A percentile compares a stretch with the other conserved stretches of the same genome.
These are phyloP conservation scores for Schwanniomyces polymorphus DNA, from an alignment of 805 yeast species.

Conservation along the genomic window DNA sequence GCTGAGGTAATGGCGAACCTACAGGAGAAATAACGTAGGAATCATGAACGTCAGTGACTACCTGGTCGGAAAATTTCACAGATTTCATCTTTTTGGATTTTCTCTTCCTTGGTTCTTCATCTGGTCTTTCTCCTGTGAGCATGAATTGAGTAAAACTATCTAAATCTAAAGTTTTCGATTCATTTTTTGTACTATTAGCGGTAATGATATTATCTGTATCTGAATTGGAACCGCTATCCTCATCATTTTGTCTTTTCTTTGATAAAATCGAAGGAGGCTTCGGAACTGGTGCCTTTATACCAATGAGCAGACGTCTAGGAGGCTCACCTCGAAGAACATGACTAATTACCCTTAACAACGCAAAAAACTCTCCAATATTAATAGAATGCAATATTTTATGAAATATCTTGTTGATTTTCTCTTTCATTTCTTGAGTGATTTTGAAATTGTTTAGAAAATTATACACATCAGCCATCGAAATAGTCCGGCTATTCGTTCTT, in stretches of 20 bases:
- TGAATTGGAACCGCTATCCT: conserved; percentile 26
- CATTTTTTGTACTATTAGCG: conserved; percentile 1
- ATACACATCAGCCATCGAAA: conserved; percentile 76
- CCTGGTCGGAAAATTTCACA: conserved; percentile 72
- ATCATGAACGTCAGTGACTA: conserved; percentile 44
- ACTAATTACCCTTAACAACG: conserved; percentile 74
- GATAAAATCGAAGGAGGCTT: conserved; percentile 77
- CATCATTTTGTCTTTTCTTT: conserved; percentile 54
- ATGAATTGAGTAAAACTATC: conserved; percentile 84
- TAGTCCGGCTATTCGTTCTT: conserved; percentile 64
- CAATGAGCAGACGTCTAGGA: conserved; percentile 57
- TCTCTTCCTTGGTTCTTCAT: conserved; percentile 35
- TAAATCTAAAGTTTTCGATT: conserved; percentile 58
- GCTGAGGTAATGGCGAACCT: conserved; percentile 20
- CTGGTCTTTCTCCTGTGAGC: conserved; percentile 76
- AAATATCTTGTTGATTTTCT: conserved; percentile 52
- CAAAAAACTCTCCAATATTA: conserved; percentile 90
- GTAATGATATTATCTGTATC: conserved; percentile 9
- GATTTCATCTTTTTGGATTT: conserved; percentile 50
- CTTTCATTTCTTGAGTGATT: conserved; percentile 50
- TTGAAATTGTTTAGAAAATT: conserved; percentile 76
- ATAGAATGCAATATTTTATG: conserved; percentile 53
- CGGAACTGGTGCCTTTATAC: conserved; percentile 64
- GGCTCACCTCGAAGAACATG: conserved; percentile 59
- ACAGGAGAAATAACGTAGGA: conserved; percentile 16